Conservation (phyloP, 495 filamentous ascomycete species). For the Rhypophila decipiens region DNA sequence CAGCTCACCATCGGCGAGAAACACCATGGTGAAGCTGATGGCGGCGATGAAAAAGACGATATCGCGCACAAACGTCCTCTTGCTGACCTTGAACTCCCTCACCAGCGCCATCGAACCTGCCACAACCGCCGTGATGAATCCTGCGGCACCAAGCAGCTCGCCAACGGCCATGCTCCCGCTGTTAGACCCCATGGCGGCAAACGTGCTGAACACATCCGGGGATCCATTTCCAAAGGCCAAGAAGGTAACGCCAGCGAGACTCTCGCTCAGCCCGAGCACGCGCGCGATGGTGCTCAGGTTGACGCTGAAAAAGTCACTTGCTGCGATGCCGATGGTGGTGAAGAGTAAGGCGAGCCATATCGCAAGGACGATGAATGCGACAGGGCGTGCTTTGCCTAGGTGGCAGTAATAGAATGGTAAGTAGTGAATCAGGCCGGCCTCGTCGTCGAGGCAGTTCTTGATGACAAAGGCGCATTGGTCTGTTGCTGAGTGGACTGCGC, state of each 20-base stretch:
- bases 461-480: conserved; percentile 86
- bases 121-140: conserved; percentile 95
- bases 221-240: conserved; percentile 98
- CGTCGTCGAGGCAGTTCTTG: conserved; percentile 77
- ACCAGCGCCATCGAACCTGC: conserved; percentile 98
- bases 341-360: conserved; percentile 89
- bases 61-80: conserved; percentile 84
- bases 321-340: conserved; percentile 96
- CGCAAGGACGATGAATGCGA: conserved; percentile 72
- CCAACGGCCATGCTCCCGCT: conserved; percentile 93
- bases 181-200: conserved; percentile 94
- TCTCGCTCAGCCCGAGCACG: conserved; percentile 89
- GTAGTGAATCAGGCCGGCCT: conserved; percentile 85
- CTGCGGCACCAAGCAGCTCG: conserved; percentile 90
- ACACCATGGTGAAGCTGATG: conserved; percentile 78
- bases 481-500: conserved; percentile 63
- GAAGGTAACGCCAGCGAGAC: conserved; percentile 93
- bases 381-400: conserved; percentile 57
- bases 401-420: conserved; percentile 88
- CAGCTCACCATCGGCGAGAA: conserved; percentile 79
- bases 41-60: conserved; percentile 90
- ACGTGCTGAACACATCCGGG: conserved; percentile 97
- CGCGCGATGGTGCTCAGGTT: conserved; percentile 88
- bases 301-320: conserved; percentile 96
- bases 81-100: conserved; percentile 83